Evolutionary conservation across 768 basidiomycete genomes (phyloP).

Genomic region (Tricholomella constricta): DNA sequence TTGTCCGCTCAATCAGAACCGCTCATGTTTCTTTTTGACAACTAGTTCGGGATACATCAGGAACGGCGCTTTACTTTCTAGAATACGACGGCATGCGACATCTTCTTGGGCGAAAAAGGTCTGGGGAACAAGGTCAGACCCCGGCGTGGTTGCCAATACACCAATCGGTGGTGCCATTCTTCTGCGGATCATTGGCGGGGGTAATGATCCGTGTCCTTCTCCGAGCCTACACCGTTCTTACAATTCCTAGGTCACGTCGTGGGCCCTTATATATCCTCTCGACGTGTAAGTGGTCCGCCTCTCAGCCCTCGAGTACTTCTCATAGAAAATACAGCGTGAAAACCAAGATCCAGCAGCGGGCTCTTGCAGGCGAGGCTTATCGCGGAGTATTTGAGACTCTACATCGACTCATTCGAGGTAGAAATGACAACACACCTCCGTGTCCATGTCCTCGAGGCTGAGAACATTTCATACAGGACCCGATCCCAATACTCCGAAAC

Average conservation of each 20-base stretch:
- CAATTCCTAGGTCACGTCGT: constrained; percentile 59
- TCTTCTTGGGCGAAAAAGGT: constrained; percentile 73
- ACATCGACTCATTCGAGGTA: constrained; percentile 79
- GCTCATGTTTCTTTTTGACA: constrained; percentile 2
- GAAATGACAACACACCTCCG: constrained; percentile 6
- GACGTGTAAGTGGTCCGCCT: constrained; percentile 67
- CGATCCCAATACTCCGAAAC: constrained; percentile 76
- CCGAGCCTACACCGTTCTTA: constrained; percentile 27
- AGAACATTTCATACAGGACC: constrained; percentile 52
- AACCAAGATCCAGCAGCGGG: constrained; percentile 94
- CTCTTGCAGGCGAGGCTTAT: constrained; percentile 75
- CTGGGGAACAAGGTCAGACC: constrained; percentile 78
- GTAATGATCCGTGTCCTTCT: constrained; percentile 44
- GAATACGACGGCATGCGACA: constrained; percentile 94
- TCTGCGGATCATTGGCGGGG: constrained; percentile 89
- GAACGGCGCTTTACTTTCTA: constrained; percentile 90
- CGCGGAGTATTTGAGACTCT: constrained; percentile 76
- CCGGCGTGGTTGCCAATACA: constrained; percentile 89
- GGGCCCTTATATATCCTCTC: constrained; percentile 91
- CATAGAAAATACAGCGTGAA: constrained; percentile 60
- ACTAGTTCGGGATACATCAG: constrained; percentile 83
- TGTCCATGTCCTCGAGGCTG: neutral
- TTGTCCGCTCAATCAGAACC: constrained; percentile 1
- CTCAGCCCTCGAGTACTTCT: constrained; percentile 4
- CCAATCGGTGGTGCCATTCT: constrained; percentile 78